Evolutionary conservation across 768 basidiomycete species (phyloP), one percentile per base, ranked within the genome.

Genomic region (Pleurotus tuoliensis): DNA sequence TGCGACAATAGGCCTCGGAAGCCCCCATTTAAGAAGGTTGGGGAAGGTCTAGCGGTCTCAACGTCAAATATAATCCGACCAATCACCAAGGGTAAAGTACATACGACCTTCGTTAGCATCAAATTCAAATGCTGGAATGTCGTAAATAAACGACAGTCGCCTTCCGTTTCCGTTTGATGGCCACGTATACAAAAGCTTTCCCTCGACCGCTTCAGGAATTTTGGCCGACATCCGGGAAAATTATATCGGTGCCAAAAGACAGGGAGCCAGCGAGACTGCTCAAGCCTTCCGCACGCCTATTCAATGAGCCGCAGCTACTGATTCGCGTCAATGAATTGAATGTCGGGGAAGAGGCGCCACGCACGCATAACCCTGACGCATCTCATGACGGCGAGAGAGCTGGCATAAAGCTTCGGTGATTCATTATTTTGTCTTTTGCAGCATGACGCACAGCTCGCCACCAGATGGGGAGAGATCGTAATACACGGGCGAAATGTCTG

Each of bases 51-150:
- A 24, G 11, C 34, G 38, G 18, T 30, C n/a, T 25, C 48, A 34
- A 20, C 25, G 12, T 34, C 25, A 50, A 50, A 50, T 47, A 24
- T 27, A 30, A 27, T 15, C n/a, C 48, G 37, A 20, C 48, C 48
- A 50, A 50, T 50, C 48, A 37, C 20, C n/a, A 15, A 27, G 9
- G n/a, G 4, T 12, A 53, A 53, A 53, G 51, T 22, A 41, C 51
- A 53, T 53, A 53, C 51, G 51, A 39, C 51, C 39, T 53, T 41
- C 51, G 12, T 40, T 18, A 40, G 7, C 51, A 53, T 40, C 37
- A 34, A 39, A 39, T 53, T 25, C 51, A 44, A 44, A 44, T 16
- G 13, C 41, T 44, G 4, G 9, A 34, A 34, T 34, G 30, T 34
- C 30, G 30, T 34, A 34, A 34, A 34, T 34, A 34, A 34, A 34